Evolutionary conservation across 345 rosid genomes (phyloP).

Genomic region (Salix koriyanagi): DNA sequence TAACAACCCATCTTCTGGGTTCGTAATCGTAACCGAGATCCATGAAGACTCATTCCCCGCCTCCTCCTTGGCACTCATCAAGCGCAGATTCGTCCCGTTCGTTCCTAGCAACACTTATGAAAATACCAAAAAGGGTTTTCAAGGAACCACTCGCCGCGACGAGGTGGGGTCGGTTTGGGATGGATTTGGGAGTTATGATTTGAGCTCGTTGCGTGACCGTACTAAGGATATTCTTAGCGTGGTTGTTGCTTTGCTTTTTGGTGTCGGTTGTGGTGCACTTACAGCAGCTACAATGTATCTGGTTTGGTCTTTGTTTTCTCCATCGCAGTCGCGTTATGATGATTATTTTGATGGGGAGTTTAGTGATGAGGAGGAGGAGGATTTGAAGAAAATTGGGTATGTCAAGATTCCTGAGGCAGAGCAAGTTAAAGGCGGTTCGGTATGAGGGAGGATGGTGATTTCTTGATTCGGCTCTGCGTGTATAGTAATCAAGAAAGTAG

Average conservation of each 20-base stretch:
- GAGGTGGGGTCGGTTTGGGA: not conserved
- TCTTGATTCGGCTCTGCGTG: not conserved
- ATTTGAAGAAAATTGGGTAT: conserved; percentile 67
- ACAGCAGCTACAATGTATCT: conserved; percentile 87
- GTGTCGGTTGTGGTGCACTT: conserved; percentile 92
- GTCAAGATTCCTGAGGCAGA: conserved; percentile 52
- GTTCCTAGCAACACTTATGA: not conserved
- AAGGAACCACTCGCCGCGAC: not conserved
- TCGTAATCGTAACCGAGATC: conserved; percentile 58
- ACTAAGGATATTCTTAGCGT: conserved; percentile 84
- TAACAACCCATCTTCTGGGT: conserved; percentile 38
- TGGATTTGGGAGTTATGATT: conserved; percentile 28
- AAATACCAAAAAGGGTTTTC: not conserved
- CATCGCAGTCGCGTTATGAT: conserved; percentile 26
- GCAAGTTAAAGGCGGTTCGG: conserved; percentile 1
- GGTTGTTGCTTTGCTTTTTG: conserved; percentile 75
- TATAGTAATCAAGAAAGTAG: not conserved
- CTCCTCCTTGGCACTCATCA: conserved; percentile 18
- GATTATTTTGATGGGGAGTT: conserved; percentile 35
- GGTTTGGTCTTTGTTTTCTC: conserved; percentile 67
- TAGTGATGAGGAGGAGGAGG: conserved; percentile 36
- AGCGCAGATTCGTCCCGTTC: conserved; percentile 29
- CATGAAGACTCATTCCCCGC: conserved; percentile 32
- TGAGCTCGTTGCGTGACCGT: conserved; percentile 66
- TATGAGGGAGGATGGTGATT: not conserved